A percentile compares a stretch with the other conserved stretches of the same genome.
Conservation (phyloP, 176 grass and related monocot species). For the Poa annua region DNA sequence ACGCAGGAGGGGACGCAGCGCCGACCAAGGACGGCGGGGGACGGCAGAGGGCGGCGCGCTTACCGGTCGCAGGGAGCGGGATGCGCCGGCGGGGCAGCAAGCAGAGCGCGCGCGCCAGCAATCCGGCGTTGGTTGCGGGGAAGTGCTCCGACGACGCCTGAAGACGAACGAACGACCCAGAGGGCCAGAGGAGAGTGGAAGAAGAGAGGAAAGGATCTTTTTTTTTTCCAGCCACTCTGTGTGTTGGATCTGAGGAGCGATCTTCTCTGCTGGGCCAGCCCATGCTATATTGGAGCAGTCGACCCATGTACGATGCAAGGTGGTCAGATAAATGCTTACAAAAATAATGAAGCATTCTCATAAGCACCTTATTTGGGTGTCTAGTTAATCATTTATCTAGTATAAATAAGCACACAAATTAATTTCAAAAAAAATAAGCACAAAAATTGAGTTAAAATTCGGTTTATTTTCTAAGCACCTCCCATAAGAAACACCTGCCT, state of each 20-base stretch:
- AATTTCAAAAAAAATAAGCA: too few relatives aligned
- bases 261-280: neutral
- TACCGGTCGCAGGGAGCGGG: neutral
- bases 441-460: too few relatives aligned
- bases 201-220: neutral
- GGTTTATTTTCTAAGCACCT: too few relatives aligned
- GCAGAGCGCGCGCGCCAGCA: neutral
- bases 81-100: neutral
- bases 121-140: slow-evolving; percentile 1
- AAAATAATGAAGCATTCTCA: too few relatives aligned
- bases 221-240: neutral
- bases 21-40: neutral
- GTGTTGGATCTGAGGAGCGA: neutral
- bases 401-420: too few relatives aligned
- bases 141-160: neutral
- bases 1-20: neutral
- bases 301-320: too few relatives aligned
- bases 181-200: neutral
- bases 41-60: neutral
- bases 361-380: too few relatives aligned
- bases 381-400: too few relatives aligned
- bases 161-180: neutral
- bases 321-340: too few relatives aligned
- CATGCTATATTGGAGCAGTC: too few relatives aligned
- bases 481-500: too few relatives aligned